Base-by-base conservation (phyloP, 2,329 filamentous ascomycete species). In the Verticillium dahliae region DNA sequence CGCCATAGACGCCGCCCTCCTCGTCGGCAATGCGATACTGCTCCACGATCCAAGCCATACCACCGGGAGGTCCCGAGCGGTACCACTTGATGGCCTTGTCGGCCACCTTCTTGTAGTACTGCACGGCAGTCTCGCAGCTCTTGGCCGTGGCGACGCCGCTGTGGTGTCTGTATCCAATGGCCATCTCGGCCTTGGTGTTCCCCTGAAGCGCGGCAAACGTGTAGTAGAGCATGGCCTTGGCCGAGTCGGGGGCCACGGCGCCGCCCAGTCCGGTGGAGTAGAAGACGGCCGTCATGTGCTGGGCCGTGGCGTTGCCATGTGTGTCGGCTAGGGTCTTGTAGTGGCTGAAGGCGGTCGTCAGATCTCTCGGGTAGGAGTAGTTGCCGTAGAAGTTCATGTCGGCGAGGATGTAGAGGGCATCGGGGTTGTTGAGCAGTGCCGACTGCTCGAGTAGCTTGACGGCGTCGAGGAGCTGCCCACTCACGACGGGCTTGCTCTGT, bases 341-440 rank as follows among this genome's bases (percentile, higher is more conserved):
- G 77, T 91, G 85, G 66, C 84, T 81, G 72, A 96, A 97, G 0
- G 95, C 91, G 57, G 85, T 81, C 37, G 84, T 80, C 67, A 97
- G 92, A 72, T 97, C 87, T 66, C 89, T 84, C 1, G 94, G 93
- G 70, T 97, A 85, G 27, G 91, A 90, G 75, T 89, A 96, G 75
- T 98, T 97, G 72, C 95, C 95, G 70, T 95, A 92, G 75, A 98
- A 98, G 78, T 96, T 97, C 83, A 99, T 89, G 73, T 99, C 91
- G 18, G 91, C 95, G 31, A 99, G 82, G 15, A 96, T 80, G 71
- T 90, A 97, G 56, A 98, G 85, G 5, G 95, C 95, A 73, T 99
- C 93, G 1, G 91, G 84, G 71, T 92, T 86, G 66, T 85, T 84
- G 64, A 80, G 75, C 15, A 75, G 73, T 14, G 82, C 80, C 1